phyloP scores from a whole-genome alignment of 1,284 basidiomycete genomes.

The Cutaneotrichosporon spelunceum region DNA sequence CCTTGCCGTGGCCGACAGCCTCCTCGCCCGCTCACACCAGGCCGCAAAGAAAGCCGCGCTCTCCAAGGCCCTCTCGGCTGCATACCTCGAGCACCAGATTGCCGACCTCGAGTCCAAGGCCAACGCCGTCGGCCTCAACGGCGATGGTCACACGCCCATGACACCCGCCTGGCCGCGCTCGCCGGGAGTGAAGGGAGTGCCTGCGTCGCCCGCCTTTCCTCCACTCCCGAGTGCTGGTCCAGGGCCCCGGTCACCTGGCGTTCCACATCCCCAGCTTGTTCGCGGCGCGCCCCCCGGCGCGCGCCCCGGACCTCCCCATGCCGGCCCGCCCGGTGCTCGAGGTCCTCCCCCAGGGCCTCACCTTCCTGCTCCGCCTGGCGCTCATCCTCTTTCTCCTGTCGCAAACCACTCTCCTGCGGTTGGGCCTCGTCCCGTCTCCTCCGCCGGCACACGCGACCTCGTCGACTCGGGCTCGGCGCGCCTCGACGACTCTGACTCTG shows the following conservation, averaged over 20 bases:
- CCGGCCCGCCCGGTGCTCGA: neutral
- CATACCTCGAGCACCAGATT: constrained; percentile 51
- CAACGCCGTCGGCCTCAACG: constrained; percentile 21
- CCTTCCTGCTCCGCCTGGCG: neutral
- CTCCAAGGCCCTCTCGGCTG: constrained; percentile 49
- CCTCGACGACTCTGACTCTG: constrained; percentile 13
- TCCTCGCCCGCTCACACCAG: constrained; percentile 25
- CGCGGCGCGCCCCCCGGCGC: neutral
- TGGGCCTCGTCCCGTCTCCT: neutral
- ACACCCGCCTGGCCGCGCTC: neutral
- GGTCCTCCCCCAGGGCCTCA: neutral
- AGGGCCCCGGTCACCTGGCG: neutral
- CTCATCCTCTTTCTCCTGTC: neutral
- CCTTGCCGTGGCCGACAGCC: too few species aligned
- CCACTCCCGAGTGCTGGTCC: neutral
- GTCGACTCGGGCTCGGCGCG: constrained; percentile 4
- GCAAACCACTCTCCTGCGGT: too few species aligned
- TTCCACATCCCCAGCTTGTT: neutral
- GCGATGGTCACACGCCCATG: neutral
- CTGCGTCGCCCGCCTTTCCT: neutral
- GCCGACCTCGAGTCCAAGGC: constrained; percentile 47
- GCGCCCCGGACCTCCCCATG: neutral
- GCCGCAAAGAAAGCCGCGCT: constrained; percentile 43
- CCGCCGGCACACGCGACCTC: constrained; percentile 5
- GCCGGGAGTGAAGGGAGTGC: neutral